These are phyloP conservation scores for Suillus hirtellus DNA, from an alignment of 768 basidiomycete genomes.

Conservation along the genomic window DNA sequence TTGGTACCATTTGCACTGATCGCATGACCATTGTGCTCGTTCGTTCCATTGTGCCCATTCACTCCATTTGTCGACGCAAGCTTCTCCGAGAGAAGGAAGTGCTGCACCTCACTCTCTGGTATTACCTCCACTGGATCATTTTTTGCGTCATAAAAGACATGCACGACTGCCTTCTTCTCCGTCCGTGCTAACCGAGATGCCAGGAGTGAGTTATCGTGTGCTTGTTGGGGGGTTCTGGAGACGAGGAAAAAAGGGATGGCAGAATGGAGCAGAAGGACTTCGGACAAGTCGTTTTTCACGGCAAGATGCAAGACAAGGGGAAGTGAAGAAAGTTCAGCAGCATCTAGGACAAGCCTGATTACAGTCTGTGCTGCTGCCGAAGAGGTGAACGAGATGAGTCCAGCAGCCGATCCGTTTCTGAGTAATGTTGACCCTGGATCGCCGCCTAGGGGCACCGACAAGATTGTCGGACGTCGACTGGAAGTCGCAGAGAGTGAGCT, in stretches of 20 bases:
- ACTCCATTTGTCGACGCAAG: slow-evolving; percentile 23
- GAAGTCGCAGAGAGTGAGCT: slow-evolving; percentile 35
- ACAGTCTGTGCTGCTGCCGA: slow-evolving; percentile 50
- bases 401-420: slow-evolving; percentile 38
- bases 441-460: slow-evolving; percentile 60
- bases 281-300: slow-evolving; percentile 64
- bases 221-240: slow-evolving; percentile 74
- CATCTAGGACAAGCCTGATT: slow-evolving; percentile 63
- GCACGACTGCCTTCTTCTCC: slow-evolving; percentile 78
- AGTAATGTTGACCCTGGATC: slow-evolving; percentile 63
- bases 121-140: slow-evolving; percentile 49
- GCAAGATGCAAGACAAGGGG: slow-evolving; percentile 76
- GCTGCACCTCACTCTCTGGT: slow-evolving; percentile 55
- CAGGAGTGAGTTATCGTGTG: slow-evolving; percentile 88
- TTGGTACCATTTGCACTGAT: not conserved
- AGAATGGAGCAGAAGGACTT: slow-evolving; percentile 75
- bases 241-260: slow-evolving; percentile 80
- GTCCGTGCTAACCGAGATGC: slow-evolving; percentile 76
- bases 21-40: not conserved
- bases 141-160: slow-evolving; percentile 64
- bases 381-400: slow-evolving; percentile 63
- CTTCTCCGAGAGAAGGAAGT: slow-evolving; percentile 57
- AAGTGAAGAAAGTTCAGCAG: slow-evolving; percentile 62
- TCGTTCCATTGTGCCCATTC: not conserved
- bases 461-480: slow-evolving; percentile 41